Evolutionary conservation across 805 yeast genomes (phyloP).

Genomic region (Wickerhamomyces alni): DNA sequence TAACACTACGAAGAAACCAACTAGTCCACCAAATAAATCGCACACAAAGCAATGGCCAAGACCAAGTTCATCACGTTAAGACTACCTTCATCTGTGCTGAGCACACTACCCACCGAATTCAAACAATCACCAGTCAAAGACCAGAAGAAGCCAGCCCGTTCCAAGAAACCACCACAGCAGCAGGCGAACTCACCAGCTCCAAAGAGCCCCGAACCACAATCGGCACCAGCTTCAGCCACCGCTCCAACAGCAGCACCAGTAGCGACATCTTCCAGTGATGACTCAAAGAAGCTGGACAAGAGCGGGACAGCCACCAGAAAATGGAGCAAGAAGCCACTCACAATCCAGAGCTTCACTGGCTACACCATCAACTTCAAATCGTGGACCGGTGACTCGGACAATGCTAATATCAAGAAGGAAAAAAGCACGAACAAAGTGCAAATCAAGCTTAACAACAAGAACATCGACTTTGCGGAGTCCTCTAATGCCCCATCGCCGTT

Average conservation of each 20-base stretch:
- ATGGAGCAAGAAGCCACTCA: constrained; percentile 36
- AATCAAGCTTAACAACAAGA: constrained; percentile 17
- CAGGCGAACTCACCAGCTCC: constrained; percentile 10
- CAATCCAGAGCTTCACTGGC: constrained; percentile 41
- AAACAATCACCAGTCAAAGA: constrained; percentile 5
- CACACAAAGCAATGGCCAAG: constrained; percentile 5
- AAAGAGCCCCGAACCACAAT: constrained; percentile 5
- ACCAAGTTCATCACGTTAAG: constrained; percentile 14
- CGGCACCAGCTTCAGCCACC: constrained; percentile 7
- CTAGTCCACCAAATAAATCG: no score
- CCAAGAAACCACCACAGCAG: background rate
- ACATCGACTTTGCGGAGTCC: constrained; percentile 6
- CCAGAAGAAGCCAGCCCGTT: background rate
- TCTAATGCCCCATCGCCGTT: constrained; percentile 21
- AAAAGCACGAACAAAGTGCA: constrained; percentile 13
- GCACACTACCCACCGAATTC: background rate
- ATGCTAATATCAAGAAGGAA: constrained; percentile 1
- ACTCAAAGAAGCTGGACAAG: constrained; percentile 28
- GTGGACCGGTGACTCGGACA: constrained; percentile 31
- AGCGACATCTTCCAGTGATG: no score
- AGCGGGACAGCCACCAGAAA: constrained; percentile 36
- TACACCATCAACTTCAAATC: constrained; percentile 27
- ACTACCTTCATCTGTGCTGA: constrained; percentile 2
- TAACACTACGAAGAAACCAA: no score
- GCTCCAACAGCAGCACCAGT: background rate